These are phyloP conservation scores for Penicillium odoratum DNA, from an alignment of 495 filamentous ascomycete genomes.

Conservation along the genomic window DNA sequence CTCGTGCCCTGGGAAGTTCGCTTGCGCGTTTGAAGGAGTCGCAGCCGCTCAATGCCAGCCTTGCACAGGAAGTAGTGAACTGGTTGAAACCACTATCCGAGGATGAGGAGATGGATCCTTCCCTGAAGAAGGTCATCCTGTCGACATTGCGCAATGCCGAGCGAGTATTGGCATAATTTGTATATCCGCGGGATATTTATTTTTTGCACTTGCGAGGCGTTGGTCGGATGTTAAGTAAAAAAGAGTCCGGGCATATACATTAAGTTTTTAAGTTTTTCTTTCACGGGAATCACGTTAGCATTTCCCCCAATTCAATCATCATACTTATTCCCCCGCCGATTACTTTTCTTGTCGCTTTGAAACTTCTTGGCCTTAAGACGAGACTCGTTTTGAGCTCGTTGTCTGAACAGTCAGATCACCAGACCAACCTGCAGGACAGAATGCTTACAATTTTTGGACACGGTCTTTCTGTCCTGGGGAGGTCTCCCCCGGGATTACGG, in stretches of 20 bases:
- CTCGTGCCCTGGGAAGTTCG: slow-evolving; percentile 62
- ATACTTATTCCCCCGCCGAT: slow-evolving; percentile 54
- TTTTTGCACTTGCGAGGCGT: slow-evolving; percentile 24
- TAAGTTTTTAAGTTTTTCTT: not conserved
- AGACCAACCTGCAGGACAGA: not conserved
- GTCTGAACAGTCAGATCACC: slow-evolving; percentile 42
- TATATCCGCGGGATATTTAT: not conserved
- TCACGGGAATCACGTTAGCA: slow-evolving; percentile 6
- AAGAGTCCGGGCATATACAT: slow-evolving; percentile 17
- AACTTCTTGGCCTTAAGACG: slow-evolving; percentile 73
- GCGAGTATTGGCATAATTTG: slow-evolving; percentile 25
- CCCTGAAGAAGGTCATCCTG: slow-evolving; percentile 63
- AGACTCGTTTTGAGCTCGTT: slow-evolving; percentile 69
- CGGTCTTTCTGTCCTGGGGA: slow-evolving; percentile 56
- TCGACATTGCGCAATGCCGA: slow-evolving; percentile 52
- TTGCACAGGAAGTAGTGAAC: slow-evolving; percentile 55
- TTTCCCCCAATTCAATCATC: slow-evolving; percentile 38
- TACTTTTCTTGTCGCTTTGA: slow-evolving; percentile 77
- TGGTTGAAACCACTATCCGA: slow-evolving; percentile 61
- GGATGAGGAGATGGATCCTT: slow-evolving; percentile 61
- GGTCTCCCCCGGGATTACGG: slow-evolving; percentile 64
- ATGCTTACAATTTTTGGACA: slow-evolving; percentile 64
- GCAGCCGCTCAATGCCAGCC: slow-evolving; percentile 24
- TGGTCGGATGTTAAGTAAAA: slow-evolving; percentile 25
- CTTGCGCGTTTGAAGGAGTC: slow-evolving; percentile 59